Evolutionary conservation across 768 basidiomycete species (phyloP).

Genomic region (Tulasnella sp.): DNA sequence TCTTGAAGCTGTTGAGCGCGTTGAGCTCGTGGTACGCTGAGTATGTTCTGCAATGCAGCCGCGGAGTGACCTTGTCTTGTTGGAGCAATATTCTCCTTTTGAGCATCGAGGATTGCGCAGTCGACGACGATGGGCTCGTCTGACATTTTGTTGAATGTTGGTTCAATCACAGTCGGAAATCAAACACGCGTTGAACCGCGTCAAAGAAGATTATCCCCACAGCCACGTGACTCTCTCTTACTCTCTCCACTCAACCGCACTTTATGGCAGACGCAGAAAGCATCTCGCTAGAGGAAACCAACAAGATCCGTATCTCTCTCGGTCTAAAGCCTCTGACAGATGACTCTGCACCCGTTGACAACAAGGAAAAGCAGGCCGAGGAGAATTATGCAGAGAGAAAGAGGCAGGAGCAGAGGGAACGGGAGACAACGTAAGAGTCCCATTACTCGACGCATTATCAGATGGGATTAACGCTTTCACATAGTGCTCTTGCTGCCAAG

Average conservation of each 20-base stretch:
- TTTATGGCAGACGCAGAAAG: constrained; percentile 56
- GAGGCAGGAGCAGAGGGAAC: constrained; percentile 54
- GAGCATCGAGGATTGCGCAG: constrained; percentile 30
- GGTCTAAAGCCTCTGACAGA: constrained; percentile 90
- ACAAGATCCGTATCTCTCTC: constrained; percentile 86
- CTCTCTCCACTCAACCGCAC: not conserved
- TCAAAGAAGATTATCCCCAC: constrained; percentile 3
- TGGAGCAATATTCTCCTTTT: constrained; percentile 38
- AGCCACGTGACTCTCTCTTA: not conserved
- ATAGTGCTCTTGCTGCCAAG: constrained; percentile 35
- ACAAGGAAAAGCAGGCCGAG: constrained; percentile 74
- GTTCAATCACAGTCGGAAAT: no score
- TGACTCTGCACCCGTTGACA: constrained; percentile 53
- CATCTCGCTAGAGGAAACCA: constrained; percentile 87
- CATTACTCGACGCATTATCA: not conserved
- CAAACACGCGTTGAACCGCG: not conserved
- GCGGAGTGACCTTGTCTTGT: constrained; percentile 32
- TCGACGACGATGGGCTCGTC: constrained; percentile 24
- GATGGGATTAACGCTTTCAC: not conserved
- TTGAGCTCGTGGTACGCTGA: constrained; percentile 41
- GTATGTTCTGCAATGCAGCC: constrained; percentile 29
- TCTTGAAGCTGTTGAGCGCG: constrained; percentile 38
- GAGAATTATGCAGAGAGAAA: constrained; percentile 67
- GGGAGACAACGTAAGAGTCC: constrained; percentile 57
- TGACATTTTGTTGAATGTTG: constrained; percentile 28